A percentile compares a stretch with the other conserved stretches of the same genome.
These are phyloP conservation scores for Suillus brevipes DNA, from an alignment of 768 basidiomycete species.

Conservation along the genomic window DNA sequence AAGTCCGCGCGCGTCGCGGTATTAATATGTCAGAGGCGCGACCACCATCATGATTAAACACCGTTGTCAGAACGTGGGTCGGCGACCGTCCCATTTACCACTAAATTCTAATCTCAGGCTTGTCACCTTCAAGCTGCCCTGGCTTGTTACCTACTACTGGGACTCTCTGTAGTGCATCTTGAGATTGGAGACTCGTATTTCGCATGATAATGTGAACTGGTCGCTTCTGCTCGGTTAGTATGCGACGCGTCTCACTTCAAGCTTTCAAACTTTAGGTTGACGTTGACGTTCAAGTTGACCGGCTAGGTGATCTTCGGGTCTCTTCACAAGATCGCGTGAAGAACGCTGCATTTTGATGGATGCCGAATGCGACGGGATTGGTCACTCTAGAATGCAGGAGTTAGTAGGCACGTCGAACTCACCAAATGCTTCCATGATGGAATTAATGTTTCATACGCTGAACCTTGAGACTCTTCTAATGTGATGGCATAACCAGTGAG, in stretches of 20 bases:
- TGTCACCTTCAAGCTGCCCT: not conserved
- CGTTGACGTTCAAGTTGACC: not conserved
- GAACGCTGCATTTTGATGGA: not conserved
- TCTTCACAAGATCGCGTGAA: not conserved
- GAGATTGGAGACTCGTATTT: not conserved
- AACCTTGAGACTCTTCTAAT: not conserved
- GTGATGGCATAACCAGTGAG: not conserved
- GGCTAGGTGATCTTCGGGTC: not conserved
- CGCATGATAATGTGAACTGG: not conserved
- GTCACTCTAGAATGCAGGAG: not conserved
- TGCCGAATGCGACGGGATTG: not conserved
- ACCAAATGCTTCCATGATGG: not conserved
- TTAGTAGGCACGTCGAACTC: not conserved
- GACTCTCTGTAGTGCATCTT: not conserved
- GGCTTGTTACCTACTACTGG: not conserved
- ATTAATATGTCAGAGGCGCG: not conserved
- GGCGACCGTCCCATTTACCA: not conserved
- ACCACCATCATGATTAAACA: not conserved
- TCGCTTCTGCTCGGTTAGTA: not conserved
- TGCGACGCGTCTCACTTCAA: not conserved
- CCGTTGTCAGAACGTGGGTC: not conserved
- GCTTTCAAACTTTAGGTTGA: not conserved
- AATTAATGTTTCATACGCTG: not conserved
- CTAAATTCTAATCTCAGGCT: not conserved
- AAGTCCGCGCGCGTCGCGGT: not conserved